Conservation (phyloP, 2,329 filamentous ascomycete genomes). For the Monosporascus cannonballus region DNA sequence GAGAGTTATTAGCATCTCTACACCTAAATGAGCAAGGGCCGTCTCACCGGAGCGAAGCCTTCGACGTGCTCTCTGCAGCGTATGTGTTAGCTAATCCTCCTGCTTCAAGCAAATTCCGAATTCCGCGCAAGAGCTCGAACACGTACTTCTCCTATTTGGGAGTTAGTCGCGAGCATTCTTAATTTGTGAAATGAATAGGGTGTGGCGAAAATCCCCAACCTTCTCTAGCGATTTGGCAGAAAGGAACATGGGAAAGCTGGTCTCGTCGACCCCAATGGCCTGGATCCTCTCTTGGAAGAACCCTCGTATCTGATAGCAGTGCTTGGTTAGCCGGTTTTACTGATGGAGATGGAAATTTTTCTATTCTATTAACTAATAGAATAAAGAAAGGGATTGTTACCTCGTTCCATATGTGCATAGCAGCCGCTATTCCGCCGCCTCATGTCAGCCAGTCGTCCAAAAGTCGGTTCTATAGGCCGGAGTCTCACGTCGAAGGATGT, state of each 20-base stretch:
- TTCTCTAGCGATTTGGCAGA: constrained; percentile 79
- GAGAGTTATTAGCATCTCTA: not conserved
- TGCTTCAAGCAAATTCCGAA: not conserved
- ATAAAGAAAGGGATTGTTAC: too few species aligned
- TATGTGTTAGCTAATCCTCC: not conserved
- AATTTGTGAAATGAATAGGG: not conserved
- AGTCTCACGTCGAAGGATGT: constrained; percentile 67
- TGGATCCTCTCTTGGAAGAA: constrained; percentile 75
- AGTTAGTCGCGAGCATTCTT: not conserved
- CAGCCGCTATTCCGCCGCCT: constrained; percentile 30
- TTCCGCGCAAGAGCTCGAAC: not conserved
- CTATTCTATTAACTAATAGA: too few species aligned
- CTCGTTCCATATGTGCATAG: constrained; percentile 63
- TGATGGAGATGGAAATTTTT: too few species aligned
- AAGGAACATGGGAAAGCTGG: constrained; percentile 94
- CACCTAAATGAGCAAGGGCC: not conserved
- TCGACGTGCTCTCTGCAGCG: constrained; percentile 87
- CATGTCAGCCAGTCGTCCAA: not conserved
- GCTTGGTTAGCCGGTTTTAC: too few species aligned
- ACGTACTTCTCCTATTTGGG: constrained; percentile 14
- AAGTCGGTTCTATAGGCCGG: not conserved
- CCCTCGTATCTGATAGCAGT: too few species aligned
- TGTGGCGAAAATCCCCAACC: constrained; percentile 27
- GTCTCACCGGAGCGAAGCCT: constrained; percentile 74
- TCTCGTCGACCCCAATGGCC: constrained; percentile 86